These are phyloP conservation scores for Zygnema cylindricum DNA, from an alignment of 139 green algal species.

Conservation along the genomic window DNA sequence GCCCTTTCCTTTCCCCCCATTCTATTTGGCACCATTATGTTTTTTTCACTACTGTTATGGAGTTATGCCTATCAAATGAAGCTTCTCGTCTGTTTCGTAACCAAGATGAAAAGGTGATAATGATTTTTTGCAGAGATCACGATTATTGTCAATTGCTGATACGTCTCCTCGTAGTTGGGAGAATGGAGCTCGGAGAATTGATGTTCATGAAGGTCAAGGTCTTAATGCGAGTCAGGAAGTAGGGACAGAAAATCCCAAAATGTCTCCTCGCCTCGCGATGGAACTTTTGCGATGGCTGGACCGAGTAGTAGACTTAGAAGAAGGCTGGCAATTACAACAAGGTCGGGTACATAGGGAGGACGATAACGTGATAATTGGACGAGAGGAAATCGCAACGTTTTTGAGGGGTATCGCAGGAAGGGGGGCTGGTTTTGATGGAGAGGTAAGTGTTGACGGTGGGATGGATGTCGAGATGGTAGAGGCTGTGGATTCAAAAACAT, in stretches of 20 bases:
- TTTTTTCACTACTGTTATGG: no score
- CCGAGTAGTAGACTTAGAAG: not conserved
- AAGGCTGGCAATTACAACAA: conserved; percentile 1
- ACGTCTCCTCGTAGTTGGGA: not conserved
- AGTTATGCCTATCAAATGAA: no score
- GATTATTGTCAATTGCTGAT: not conserved
- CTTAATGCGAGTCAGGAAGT: not conserved
- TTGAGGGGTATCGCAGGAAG: not conserved
- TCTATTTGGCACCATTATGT: no score
- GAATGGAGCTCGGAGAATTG: not conserved
- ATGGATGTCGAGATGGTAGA: not conserved
- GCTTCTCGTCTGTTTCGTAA: no score
- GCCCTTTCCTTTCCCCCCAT: no score
- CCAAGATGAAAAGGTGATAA: no score
- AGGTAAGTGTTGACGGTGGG: not conserved
- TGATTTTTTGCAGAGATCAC: conserved; percentile 32
- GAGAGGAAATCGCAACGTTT: not conserved
- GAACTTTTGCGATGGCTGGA: not conserved
- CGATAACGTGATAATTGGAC: not conserved
- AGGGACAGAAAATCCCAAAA: no score
- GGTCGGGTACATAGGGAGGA: not conserved
- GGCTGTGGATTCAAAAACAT: not conserved
- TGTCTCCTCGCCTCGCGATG: not conserved
- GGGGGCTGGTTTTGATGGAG: not conserved
- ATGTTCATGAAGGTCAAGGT: not conserved